phyloP scores from a whole-genome alignment of 805 yeast species.

The Wickerhamomyces subpelliculosus region DNA sequence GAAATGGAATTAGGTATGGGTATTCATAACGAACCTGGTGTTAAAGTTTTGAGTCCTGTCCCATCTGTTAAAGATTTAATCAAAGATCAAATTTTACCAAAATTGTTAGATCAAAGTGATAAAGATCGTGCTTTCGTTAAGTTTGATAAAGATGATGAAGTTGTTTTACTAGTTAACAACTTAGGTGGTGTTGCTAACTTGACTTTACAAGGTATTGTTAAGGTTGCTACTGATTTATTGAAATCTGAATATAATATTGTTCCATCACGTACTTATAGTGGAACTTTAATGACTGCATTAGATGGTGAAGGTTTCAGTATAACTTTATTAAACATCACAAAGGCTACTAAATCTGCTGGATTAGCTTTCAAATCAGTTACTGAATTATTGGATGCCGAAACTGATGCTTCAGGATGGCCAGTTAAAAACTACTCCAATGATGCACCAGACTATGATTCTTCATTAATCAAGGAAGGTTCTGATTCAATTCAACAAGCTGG shows the following conservation, averaged over 20 bases:
- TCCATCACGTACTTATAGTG: slow-evolving; percentile 66
- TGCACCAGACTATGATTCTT: slow-evolving; percentile 25
- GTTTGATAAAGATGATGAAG: slow-evolving; percentile 58
- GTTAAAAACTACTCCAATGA: slow-evolving; percentile 17
- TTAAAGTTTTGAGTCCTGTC: slow-evolving; percentile 42
- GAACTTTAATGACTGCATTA: slow-evolving; percentile 82
- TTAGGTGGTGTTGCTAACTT: slow-evolving; percentile 85
- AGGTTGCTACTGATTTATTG: slow-evolving; percentile 48
- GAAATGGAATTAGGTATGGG: slow-evolving; percentile 94
- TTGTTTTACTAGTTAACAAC: slow-evolving; percentile 69
- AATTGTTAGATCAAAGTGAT: slow-evolving; percentile 56
- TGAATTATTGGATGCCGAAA: slow-evolving; percentile 58
- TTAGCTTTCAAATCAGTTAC: slow-evolving; percentile 32
- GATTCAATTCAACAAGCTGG: slow-evolving; percentile 30
- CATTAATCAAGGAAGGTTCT: slow-evolving; percentile 22
- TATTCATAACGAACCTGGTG: slow-evolving; percentile 93
- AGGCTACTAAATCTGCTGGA: slow-evolving; percentile 32
- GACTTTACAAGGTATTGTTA: slow-evolving; percentile 68
- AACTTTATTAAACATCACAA: slow-evolving; percentile 66
- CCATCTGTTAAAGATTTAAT: slow-evolving; percentile 64
- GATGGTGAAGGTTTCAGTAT: slow-evolving; percentile 90
- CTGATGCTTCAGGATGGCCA: slow-evolving; percentile 82
- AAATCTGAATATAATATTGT: slow-evolving; percentile 42
- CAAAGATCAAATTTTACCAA: slow-evolving; percentile 48
- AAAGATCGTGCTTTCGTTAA: slow-evolving; percentile 76